Evolutionary conservation across 495 filamentous ascomycete genomes (phyloP), one percentile per base, ranked within the genome.

Genomic region (Tuber borchii): DNA sequence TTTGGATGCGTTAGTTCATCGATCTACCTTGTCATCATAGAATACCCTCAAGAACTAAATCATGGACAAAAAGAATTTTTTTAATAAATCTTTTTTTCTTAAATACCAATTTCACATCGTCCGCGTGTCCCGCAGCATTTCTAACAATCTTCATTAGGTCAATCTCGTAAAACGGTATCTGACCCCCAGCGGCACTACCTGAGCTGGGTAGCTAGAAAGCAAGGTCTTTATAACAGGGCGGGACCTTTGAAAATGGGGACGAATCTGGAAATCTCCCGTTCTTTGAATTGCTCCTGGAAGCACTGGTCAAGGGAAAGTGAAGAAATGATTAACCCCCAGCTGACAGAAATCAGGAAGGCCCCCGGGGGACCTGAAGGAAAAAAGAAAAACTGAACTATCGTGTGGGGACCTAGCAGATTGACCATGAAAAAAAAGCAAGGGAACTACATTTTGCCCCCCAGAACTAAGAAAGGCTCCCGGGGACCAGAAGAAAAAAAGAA

Each of bases 101-200:
- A 56, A 56, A 19, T 75, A 85, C 83, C 44, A 96, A 85, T 75
- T 84, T 87, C 78, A 97, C 96, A 82, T 96, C 92, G 85, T 98
- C 95, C 26, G 95, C 93, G 51, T 89, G 82, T 22, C 93, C 94
- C 14, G 88, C 92, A 42, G 93, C 88, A 39, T 89, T 89, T 65
- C 95, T 88, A 19, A 97, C 91, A 71, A 97, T 87, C 85, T 98
- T 96, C 95, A 97, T 97, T 56, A 99, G 85, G 85, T 99, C 96
- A 84, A 98, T 98, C 84, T 95, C 94, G 81, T 97, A n/a, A n/a
- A n/a, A n/a, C n/a, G n/a, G n/a, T n/a, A n/a, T n/a, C n/a, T n/a
- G n/a, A n/a, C n/a, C n/a, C 45, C 83, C 85, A 16, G n/a, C 56
- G 31, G 56, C n/a, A 61, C 26, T 88, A 20, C 85, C 84, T 0